Evolutionary conservation across 176 grass and related monocot species (phyloP), one percentile per base, ranked within the genome.

Genomic region (Urochloa ruziziensis): DNA sequence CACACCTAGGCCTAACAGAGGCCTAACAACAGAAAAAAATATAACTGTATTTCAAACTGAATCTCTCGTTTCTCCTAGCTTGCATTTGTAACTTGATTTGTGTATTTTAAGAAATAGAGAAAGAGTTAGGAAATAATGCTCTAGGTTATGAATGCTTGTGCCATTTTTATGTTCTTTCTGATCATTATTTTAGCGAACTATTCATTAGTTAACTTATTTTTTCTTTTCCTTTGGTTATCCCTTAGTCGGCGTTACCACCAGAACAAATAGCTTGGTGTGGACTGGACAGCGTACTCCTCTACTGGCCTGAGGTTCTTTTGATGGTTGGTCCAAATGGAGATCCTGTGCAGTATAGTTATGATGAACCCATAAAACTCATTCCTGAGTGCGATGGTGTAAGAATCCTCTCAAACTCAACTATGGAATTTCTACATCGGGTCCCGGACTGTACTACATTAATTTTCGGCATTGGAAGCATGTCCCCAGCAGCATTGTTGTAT

Each of bases 221-320:
- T 37, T 34, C 21, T 79, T 10, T 33, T 48, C 25, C 51, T 72
- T 73, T 73, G 52, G 19, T 27, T 67, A 70, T 86, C 32, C 83
- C 79, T 46, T 78, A 98, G 93, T 98, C 96, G 51, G 87, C 96
- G 56, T 91, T 98, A 68, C 96, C 96, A 85, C 96, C 96, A 10
- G 93, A 95, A 67, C 96, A 95, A 85, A 92, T 98, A 79, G 93
- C 90, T 73, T 98, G 96, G 96, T 98, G 93, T 52, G 92, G 93
- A n/a, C 54, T 95, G 72, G 96, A 98, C 79, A 95, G 96, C 15
- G 96, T 98, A 70, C 93, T 98, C 24, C 89, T 98, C 17, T 95
- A 95, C 77, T 95, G 96, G 96, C 77, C 94, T 85, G 93, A 95
- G 75, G 78, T 85, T 61, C 87, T 93, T 82, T 86, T 95, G 79